These are phyloP conservation scores for Kentomonas sorsogonicus DNA, from an alignment of 208 protist genomes.

Conservation along the genomic window DNA sequence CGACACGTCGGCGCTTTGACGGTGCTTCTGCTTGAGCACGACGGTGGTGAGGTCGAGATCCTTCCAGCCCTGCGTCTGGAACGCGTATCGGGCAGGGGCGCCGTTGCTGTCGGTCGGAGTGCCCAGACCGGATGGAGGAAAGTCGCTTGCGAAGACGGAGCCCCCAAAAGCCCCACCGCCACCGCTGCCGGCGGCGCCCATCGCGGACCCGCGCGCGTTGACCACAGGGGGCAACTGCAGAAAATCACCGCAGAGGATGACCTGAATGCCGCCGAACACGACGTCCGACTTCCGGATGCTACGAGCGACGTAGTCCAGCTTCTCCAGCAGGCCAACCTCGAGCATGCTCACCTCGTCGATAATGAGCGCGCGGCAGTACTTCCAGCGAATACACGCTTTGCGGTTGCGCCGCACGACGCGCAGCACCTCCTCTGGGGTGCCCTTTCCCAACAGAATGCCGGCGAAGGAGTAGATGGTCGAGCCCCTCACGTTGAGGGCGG, in stretches of 20 bases:
- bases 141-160: no score
- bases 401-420: slow-evolving; percentile 28
- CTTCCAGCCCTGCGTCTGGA: slow-evolving; percentile 38
- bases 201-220: background rate
- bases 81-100: slow-evolving; percentile 32
- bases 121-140: no score
- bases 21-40: slow-evolving; percentile 30
- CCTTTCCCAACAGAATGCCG: slow-evolving; percentile 12
- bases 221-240: slow-evolving; percentile 55
- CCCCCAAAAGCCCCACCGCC: no score
- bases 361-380: slow-evolving; percentile 39
- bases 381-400: slow-evolving; percentile 30
- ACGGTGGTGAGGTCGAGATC: slow-evolving; percentile 29
- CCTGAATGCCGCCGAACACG: slow-evolving; percentile 74
- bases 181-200: no score
- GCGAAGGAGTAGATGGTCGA: slow-evolving; percentile 53
- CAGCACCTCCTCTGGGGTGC: slow-evolving; percentile 20
- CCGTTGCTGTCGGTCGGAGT: no score
- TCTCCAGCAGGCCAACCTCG: slow-evolving; percentile 38
- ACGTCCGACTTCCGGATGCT: slow-evolving; percentile 25
- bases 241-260: slow-evolving; percentile 81
- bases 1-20: slow-evolving; percentile 29
- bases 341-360: slow-evolving; percentile 83
- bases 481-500: slow-evolving; percentile 51
- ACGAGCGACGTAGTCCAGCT: slow-evolving; percentile 43